These are phyloP conservation scores for Auricularia cornea DNA, from an alignment of 768 basidiomycete species.

Conservation along the genomic window DNA sequence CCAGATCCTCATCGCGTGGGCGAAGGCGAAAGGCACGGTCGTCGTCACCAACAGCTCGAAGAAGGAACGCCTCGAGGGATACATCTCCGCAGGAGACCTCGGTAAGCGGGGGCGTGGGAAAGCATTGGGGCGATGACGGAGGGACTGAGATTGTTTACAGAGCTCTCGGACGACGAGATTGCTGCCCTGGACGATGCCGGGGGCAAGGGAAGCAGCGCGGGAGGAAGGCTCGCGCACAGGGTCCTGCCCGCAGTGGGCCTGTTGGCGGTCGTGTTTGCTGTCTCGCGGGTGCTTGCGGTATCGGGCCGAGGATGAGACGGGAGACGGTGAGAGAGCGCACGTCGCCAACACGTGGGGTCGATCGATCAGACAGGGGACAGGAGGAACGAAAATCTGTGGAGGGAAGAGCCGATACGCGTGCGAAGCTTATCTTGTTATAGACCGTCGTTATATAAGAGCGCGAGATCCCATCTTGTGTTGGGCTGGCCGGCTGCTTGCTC, in stretches of 20 bases:
- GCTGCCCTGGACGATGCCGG: slow-evolving; percentile 51
- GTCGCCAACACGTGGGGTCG: too few species aligned
- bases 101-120: slow-evolving; percentile 29
- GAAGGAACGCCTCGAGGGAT: slow-evolving; percentile 55
- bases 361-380: not conserved
- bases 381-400: not conserved
- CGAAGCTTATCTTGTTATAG: too few species aligned
- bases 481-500: not conserved
- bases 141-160: slow-evolving; percentile 21
- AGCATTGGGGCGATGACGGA: not conserved
- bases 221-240: not conserved
- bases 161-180: slow-evolving; percentile 43
- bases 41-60: slow-evolving; percentile 64
- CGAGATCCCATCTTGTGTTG: not conserved
- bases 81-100: slow-evolving; percentile 59
- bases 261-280: not conserved
- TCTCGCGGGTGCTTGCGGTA: not conserved
- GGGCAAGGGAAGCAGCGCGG: not conserved
- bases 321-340: too few species aligned
- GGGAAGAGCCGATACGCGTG: not conserved
- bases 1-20: slow-evolving; percentile 67
- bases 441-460: too few species aligned
- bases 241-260: not conserved
- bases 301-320: not conserved
- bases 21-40: slow-evolving; percentile 57